These are phyloP conservation scores for Saccharomycopsis sp. DNA, from an alignment of 805 yeast genomes.

Conservation along the genomic window DNA sequence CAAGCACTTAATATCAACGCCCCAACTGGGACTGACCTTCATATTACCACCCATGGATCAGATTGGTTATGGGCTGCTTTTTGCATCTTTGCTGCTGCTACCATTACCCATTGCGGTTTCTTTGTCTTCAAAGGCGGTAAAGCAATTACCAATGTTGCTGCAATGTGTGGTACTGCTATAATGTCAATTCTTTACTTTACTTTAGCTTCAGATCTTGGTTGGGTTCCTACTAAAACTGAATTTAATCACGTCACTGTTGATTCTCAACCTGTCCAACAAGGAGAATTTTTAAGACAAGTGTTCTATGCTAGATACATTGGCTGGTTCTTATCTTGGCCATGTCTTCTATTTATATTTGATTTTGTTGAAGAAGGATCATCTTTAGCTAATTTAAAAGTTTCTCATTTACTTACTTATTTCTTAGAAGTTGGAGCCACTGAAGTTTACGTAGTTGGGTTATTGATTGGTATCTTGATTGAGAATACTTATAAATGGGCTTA, in stretches of 20 bases:
- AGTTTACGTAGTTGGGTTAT: constrained; percentile 33
- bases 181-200: constrained; percentile 33
- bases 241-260: constrained; percentile 29
- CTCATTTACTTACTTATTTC: constrained; percentile 21
- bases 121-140: constrained; percentile 19
- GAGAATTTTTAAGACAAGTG: constrained; percentile 29
- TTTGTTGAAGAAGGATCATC: constrained; percentile 18
- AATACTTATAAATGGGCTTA: constrained; percentile 44
- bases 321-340: constrained; percentile 38
- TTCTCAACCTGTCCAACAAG: constrained; percentile 19
- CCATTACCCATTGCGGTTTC: background rate
- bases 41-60: constrained; percentile 30
- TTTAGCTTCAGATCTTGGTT: constrained; percentile 38
- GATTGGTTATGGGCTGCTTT: constrained; percentile 35
- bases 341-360: constrained; percentile 25
- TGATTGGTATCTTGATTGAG: constrained; percentile 33
- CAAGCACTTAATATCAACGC: constrained; percentile 26
- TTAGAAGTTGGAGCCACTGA: constrained; percentile 28
- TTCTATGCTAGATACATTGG: constrained; percentile 36
- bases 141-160: constrained; percentile 22
- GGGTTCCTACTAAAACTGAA: constrained; percentile 30
- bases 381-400: background rate
- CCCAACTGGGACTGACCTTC: constrained; percentile 21
- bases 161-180: constrained; percentile 29
- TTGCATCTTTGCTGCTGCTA: constrained; percentile 24